Conservation (phyloP, 306 rosid genomes). For the Prunus mira region DNA sequence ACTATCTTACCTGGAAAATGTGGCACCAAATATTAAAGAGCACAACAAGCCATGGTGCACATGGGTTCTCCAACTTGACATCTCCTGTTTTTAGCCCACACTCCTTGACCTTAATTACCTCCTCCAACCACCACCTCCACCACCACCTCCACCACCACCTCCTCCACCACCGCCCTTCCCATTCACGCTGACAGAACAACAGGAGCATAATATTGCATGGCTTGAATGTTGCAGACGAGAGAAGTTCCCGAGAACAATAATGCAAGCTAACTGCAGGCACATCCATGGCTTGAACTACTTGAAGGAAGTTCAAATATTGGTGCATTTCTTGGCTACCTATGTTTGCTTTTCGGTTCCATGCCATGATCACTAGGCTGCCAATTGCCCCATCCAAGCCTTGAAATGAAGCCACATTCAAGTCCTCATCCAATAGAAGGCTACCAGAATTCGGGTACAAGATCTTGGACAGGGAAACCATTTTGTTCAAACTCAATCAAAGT, state of each 20-base stretch:
- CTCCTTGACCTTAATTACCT: neutral
- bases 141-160: neutral
- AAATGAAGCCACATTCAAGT: neutral
- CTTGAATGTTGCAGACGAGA: neutral
- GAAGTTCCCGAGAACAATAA: neutral
- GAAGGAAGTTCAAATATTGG: neutral
- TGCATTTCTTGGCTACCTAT: conserved; percentile 7
- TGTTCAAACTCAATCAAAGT: neutral
- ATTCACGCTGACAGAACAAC: neutral
- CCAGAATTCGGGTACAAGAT: neutral
- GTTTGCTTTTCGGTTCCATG: neutral
- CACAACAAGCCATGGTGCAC: neutral
- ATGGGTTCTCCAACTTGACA: neutral
- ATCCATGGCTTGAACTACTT: neutral
- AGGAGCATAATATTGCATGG: neutral
- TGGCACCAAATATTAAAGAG: neutral
- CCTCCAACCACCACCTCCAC: conserved; percentile 3
- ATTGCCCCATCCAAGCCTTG: neutral
- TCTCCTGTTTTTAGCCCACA: neutral
- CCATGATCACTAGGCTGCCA: neutral
- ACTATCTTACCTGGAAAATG: neutral
- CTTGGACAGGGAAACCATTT: neutral
- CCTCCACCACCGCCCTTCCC: neutral
- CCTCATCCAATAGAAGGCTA: neutral
- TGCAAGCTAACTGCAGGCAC: neutral